phyloP scores from a whole-genome alignment of 2,329 filamentous ascomycete species.

The Eutypa lata region DNA sequence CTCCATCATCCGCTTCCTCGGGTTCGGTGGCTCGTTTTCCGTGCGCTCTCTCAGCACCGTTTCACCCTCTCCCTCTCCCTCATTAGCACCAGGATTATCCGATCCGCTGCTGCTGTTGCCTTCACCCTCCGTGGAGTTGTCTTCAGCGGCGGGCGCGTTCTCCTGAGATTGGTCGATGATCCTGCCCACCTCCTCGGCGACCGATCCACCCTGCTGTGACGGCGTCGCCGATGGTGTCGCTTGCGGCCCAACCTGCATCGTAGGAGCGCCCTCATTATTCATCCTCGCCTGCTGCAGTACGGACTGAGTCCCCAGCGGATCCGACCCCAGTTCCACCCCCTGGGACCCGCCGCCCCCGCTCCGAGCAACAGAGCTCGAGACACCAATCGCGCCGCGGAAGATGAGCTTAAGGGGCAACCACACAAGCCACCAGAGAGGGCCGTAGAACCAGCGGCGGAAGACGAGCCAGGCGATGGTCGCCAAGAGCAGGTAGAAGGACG shows the following conservation, averaged over 20 bases:
- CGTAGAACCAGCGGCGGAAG: constrained; percentile 81
- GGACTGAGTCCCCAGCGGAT: constrained; percentile 5
- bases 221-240: constrained; percentile 16
- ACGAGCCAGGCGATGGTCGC: constrained; percentile 80
- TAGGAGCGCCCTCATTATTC: constrained; percentile 45
- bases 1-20: constrained; percentile 28
- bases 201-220: constrained; percentile 25
- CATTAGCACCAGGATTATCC: neutral
- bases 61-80: constrained; percentile 18
- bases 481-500: constrained; percentile 77
- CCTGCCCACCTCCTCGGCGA: constrained; percentile 53
- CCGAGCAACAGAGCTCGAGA: constrained; percentile 50
- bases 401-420: constrained; percentile 74
- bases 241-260: constrained; percentile 42
- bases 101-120: neutral
- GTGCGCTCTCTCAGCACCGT: constrained; percentile 30
- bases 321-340: too few relatives aligned
- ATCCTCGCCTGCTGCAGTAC: constrained; percentile 19
- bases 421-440: constrained; percentile 84
- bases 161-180: constrained; percentile 40
- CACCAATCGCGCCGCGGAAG: constrained; percentile 55
- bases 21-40: constrained; percentile 20
- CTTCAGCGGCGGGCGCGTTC: constrained; percentile 2
- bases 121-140: neutral
- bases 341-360: constrained; percentile 23